phyloP scores from a whole-genome alignment of 768 basidiomycete species.

The Pulveroboletus sp. region DNA sequence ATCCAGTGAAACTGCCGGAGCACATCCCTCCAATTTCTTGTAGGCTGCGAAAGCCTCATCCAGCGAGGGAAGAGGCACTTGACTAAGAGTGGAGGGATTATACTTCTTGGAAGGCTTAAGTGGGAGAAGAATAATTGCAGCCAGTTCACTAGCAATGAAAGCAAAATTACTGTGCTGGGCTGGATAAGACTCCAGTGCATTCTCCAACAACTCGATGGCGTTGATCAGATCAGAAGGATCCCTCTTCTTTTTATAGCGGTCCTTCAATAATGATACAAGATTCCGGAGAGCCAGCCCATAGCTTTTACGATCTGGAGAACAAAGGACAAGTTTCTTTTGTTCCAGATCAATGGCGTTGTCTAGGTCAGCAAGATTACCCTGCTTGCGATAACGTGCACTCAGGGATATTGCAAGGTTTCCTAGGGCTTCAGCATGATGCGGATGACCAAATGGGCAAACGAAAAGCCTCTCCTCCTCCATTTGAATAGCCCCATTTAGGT shows the following conservation, averaged over 20 bases:
- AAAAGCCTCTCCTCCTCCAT: not conserved
- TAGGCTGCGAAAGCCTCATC: not conserved
- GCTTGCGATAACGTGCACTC: not conserved
- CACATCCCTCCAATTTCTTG: not conserved
- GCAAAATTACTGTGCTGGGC: not conserved
- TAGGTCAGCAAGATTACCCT: not conserved
- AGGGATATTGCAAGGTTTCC: not conserved
- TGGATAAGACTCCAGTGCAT: not conserved
- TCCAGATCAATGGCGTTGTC: not conserved
- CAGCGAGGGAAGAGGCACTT: not conserved
- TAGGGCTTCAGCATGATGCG: not conserved
- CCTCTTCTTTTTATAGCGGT: not conserved
- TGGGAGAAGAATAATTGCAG: not conserved
- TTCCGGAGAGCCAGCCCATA: not conserved
- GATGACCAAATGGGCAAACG: not conserved
- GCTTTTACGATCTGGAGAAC: not conserved
- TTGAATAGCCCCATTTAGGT: not conserved
- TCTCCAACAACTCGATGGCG: not conserved
- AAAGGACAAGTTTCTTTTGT: not conserved
- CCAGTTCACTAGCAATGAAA: not conserved
- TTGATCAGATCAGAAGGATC: not conserved
- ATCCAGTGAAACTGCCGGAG: not conserved
- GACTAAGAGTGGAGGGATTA: too few species aligned
- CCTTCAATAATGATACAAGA: not conserved
- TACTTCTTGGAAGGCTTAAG: not conserved